These are phyloP conservation scores for Metahyphopichia silvanorum DNA, from an alignment of 805 yeast genomes.

Conservation along the genomic window DNA sequence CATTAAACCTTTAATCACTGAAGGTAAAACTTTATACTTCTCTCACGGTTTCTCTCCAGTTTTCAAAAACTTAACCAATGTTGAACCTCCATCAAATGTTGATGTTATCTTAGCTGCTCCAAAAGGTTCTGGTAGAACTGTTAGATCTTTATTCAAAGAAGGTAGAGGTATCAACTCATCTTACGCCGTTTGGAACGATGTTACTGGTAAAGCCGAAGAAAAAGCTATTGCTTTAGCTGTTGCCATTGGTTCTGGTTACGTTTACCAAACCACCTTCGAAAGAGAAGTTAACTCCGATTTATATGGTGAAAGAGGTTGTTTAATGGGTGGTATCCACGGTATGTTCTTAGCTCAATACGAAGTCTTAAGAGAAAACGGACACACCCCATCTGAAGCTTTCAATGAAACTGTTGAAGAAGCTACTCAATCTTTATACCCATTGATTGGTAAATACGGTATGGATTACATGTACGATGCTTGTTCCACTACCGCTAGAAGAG, in stretches of 20 bases:
- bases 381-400: slow-evolving; percentile 99
- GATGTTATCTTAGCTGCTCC: slow-evolving; percentile 99
- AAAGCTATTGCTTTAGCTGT: slow-evolving; percentile 97
- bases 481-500: slow-evolving; percentile 99
- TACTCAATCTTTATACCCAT: slow-evolving; percentile 98
- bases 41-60: slow-evolving; percentile 99
- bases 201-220: slow-evolving; percentile 98
- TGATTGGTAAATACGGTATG: slow-evolving; percentile 99
- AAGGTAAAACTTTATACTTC: slow-evolving; percentile 97
- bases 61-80: slow-evolving; percentile 95
- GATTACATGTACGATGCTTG: slow-evolving; percentile 99
- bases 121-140: slow-evolving; percentile 99
- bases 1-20: slow-evolving; percentile 87
- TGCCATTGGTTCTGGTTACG: slow-evolving; percentile 99
- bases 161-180: slow-evolving; percentile 99
- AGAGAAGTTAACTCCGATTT: slow-evolving; percentile 98
- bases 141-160: slow-evolving; percentile 98
- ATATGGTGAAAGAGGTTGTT: slow-evolving; percentile 99
- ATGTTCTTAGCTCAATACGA: slow-evolving; percentile 99
- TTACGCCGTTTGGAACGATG: slow-evolving; percentile 99
- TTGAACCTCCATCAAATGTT: slow-evolving; percentile 89
- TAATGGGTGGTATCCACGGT: slow-evolving; percentile 99
- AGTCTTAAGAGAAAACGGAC: slow-evolving; percentile 99
- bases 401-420: slow-evolving; percentile 99
- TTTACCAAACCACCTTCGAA: slow-evolving; percentile 98